Percentiles rank a stretch among this genome's conserved stretches.
Conservation (phyloP, 176 grass and related monocot species). For the Avena sativa region DNA sequence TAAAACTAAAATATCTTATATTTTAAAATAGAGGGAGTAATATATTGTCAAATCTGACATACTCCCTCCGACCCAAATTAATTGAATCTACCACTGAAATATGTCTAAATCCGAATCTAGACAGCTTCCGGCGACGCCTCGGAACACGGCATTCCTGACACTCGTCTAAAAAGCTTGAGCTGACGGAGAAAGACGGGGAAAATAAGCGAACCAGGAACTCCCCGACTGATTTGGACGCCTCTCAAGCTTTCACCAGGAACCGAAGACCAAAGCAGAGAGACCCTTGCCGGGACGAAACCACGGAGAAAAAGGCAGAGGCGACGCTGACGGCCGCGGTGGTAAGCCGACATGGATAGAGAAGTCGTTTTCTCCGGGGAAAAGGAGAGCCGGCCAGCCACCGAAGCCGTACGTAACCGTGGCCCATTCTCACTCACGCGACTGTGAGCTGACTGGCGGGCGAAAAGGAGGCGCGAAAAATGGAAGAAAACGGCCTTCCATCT, state of each 20-base stretch:
- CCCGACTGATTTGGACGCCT: not conserved
- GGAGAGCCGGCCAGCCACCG: not conserved
- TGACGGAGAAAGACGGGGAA: no score
- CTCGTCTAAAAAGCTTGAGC: no score
- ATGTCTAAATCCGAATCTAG: no score
- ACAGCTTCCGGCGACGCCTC: not conserved
- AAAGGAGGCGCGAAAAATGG: not conserved
- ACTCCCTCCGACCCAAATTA: no score
- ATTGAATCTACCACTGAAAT: no score
- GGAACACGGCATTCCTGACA: not conserved
- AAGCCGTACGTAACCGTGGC: not conserved
- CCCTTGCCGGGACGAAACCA: not conserved
- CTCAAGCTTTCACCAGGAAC: not conserved
- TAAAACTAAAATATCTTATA: no score
- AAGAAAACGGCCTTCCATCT: conserved; percentile 6
- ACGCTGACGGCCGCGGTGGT: not conserved
- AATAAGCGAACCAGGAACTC: not conserved
- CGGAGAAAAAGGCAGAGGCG: not conserved
- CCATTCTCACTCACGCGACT: not conserved
- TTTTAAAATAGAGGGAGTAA: no score
- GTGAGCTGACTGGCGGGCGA: not conserved
- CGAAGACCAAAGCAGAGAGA: not conserved
- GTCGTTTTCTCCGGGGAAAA: conserved; percentile 34
- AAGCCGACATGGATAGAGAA: conserved; percentile 18
- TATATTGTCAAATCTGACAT: no score